A percentile compares a stretch with the other conserved stretches of the same genome.
Conservation (phyloP, 176 grass and related monocot genomes). For the Avena insularis region DNA sequence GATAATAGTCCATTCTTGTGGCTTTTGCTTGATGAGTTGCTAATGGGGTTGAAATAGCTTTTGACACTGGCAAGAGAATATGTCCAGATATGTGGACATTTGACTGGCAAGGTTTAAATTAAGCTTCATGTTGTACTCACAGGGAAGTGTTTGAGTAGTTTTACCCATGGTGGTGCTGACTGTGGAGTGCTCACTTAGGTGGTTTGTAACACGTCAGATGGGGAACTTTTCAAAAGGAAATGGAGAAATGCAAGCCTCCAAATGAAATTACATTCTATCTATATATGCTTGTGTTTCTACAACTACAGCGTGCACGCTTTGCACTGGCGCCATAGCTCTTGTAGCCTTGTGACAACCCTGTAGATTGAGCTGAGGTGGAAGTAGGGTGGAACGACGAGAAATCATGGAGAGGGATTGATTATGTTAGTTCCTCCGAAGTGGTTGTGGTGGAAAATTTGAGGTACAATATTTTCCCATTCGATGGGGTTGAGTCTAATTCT, state of each 20-base stretch:
- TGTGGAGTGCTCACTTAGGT: not conserved
- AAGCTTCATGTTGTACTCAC: conserved; percentile 1
- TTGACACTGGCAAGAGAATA: conserved; percentile 1
- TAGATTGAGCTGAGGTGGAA: not conserved
- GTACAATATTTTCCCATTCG: not conserved
- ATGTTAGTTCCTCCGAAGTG: not conserved
- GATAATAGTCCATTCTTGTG: conserved; percentile 5
- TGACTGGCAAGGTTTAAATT: not conserved
- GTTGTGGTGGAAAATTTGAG: not conserved
- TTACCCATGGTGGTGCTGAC: not conserved
- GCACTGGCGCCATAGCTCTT: not conserved
- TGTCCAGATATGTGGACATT: not conserved
- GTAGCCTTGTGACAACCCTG: not conserved
- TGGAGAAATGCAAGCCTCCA: not conserved
- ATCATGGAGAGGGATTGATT: not conserved
- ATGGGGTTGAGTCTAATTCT: not conserved
- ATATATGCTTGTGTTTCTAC: not conserved
- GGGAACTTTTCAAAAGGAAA: not conserved
- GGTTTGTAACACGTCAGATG: not conserved
- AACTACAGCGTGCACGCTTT: not conserved
- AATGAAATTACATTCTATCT: not conserved
- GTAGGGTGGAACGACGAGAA: not conserved
- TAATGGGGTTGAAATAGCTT: not conserved
- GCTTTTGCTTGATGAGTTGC: not conserved
- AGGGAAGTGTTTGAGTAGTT: conserved; percentile 8